Percentiles rank a stretch among this genome's conserved stretches.
These are phyloP conservation scores for Hypoxylon sp. DNA, from an alignment of 2,329 filamentous ascomycete genomes.

Conservation along the genomic window DNA sequence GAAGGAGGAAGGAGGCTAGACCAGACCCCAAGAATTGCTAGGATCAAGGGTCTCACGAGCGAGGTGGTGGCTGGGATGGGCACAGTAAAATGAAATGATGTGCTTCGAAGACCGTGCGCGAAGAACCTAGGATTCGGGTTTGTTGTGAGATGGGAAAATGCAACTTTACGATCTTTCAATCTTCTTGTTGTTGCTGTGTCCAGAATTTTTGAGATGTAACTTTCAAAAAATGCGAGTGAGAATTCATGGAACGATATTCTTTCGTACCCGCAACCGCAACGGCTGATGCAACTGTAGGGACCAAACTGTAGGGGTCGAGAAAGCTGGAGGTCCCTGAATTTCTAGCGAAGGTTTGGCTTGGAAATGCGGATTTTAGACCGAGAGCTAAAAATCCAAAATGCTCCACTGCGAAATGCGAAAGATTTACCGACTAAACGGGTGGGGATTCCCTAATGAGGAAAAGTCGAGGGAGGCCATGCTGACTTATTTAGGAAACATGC, in stretches of 20 bases:
- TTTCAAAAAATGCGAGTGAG: conserved; percentile 2
- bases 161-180: conserved; percentile 9
- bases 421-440: conserved; percentile 29
- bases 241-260: not conserved
- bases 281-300: too few species aligned
- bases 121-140: conserved; percentile 24
- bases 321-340: conserved; percentile 33
- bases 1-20: conserved; percentile 16
- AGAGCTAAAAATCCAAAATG: conserved; percentile 11
- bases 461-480: conserved; percentile 21
- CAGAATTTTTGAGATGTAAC: not conserved
- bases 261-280: too few species aligned
- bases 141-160: conserved; percentile 20
- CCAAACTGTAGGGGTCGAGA: conserved; percentile 19
- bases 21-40: conserved; percentile 21
- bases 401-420: too few species aligned
- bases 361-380: conserved; percentile 10
- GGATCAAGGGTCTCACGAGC: conserved; percentile 34
- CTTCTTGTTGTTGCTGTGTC: not conserved
- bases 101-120: conserved; percentile 34
- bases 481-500: conserved; percentile 28
- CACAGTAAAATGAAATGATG: conserved; percentile 37
- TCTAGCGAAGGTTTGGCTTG: conserved; percentile 13
- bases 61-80: conserved; percentile 30
- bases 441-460: conserved; percentile 27